Conservation (phyloP, 805 yeast species). For the Pichia pseudocactophila region DNA sequence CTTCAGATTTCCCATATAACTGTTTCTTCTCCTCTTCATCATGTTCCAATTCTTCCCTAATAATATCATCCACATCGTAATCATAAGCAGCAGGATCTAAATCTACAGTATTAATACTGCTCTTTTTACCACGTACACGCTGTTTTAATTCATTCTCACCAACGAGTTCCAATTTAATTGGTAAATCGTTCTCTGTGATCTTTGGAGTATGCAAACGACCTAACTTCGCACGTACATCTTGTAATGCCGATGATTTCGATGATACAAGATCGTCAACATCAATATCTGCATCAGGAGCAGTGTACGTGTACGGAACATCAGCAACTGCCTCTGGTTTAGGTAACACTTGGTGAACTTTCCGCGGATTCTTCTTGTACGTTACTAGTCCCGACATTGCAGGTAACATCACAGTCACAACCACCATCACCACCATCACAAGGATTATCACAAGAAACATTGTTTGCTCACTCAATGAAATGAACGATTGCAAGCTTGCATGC, state of each 20-base stretch:
- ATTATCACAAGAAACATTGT: slow-evolving; percentile 12
- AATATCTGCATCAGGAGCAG: slow-evolving; percentile 26
- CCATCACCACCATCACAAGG: slow-evolving; percentile 15
- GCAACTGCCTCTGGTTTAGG: no score
- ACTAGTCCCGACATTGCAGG: slow-evolving; percentile 24
- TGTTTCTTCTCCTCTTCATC: slow-evolving; percentile 12
- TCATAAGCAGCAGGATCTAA: slow-evolving; percentile 38
- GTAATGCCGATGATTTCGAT: slow-evolving; percentile 10
- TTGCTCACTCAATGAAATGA: no score
- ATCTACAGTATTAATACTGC: slow-evolving; percentile 5
- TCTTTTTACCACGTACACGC: slow-evolving; percentile 11
- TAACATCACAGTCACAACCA: slow-evolving; percentile 17
- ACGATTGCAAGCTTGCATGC: no score
- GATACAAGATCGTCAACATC: slow-evolving; percentile 2
- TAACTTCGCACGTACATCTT: slow-evolving; percentile 21
- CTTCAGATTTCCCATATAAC: slow-evolving; percentile 4
- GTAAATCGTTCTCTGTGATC: slow-evolving; percentile 24
- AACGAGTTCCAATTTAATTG: slow-evolving; percentile 21
- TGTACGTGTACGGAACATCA: slow-evolving; percentile 14
- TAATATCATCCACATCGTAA: slow-evolving; percentile 39
- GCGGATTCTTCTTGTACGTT: slow-evolving; percentile 22
- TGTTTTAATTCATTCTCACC: slow-evolving; percentile 15
- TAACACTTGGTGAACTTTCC: slow-evolving; percentile 8
- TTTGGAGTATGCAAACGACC: slow-evolving; percentile 10
- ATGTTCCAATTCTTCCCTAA: slow-evolving; percentile 26